A percentile compares a stretch with the other conserved stretches of the same genome.
phyloP scores from a whole-genome alignment of 2,329 filamentous ascomycete genomes.

The Exserohilum turcica region DNA sequence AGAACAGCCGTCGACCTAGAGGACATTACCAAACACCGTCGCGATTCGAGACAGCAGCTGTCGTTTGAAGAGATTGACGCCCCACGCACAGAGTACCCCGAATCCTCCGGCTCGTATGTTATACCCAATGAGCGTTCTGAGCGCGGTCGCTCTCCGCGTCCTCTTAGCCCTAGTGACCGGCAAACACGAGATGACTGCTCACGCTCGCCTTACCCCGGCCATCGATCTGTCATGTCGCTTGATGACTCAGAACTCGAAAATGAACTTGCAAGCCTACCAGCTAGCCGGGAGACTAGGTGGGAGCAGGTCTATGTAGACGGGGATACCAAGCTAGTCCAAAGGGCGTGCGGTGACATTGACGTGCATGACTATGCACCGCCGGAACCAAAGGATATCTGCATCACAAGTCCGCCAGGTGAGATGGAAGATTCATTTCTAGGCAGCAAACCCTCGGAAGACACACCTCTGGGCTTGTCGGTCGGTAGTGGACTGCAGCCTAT shows the following conservation, averaged over 20 bases:
- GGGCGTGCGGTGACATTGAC: slow-evolving; percentile 37
- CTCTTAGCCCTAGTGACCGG: slow-evolving; percentile 24
- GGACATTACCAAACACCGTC: slow-evolving; percentile 47
- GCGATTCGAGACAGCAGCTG: slow-evolving; percentile 32
- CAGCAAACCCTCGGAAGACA: slow-evolving; percentile 33
- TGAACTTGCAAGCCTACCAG: slow-evolving; percentile 42
- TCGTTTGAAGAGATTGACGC: slow-evolving; percentile 40
- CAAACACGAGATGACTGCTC: slow-evolving; percentile 45
- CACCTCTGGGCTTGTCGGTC: slow-evolving; percentile 31
- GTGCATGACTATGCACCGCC: slow-evolving; percentile 40
- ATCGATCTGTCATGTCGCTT: slow-evolving; percentile 46
- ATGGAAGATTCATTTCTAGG: slow-evolving; percentile 36
- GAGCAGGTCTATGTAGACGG: slow-evolving; percentile 49
- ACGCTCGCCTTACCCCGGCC: slow-evolving; percentile 42
- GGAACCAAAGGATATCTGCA: slow-evolving; percentile 43
- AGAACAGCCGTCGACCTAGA: slow-evolving; percentile 51
- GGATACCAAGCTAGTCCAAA: slow-evolving; percentile 45
- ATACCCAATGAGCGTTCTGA: slow-evolving; percentile 32
- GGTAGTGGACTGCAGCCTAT: slow-evolving; percentile 28
- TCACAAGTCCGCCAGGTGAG: slow-evolving; percentile 42
- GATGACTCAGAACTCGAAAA: slow-evolving; percentile 47
- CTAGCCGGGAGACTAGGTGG: slow-evolving; percentile 45
- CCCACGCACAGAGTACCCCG: slow-evolving; percentile 52
- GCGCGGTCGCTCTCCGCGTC: slow-evolving; percentile 34
- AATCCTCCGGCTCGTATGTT: slow-evolving; percentile 53